Percentiles rank a stretch among this genome's conserved stretches.
Conservation (phyloP, 1,139 yeast genomes). For the Kluyveromyces marxianus region DNA sequence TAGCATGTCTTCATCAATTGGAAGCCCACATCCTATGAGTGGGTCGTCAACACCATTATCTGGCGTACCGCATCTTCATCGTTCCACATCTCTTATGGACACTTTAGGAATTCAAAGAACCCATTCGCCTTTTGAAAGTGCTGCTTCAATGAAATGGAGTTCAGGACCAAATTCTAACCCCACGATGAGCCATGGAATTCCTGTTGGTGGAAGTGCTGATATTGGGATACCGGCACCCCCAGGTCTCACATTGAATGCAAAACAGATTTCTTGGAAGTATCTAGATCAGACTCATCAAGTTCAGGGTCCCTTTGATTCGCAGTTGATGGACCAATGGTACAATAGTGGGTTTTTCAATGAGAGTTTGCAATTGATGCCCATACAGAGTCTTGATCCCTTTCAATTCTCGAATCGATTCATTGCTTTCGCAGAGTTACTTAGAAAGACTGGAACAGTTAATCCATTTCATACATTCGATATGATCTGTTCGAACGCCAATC, state of each 20-base stretch:
- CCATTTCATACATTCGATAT: conserved; percentile 25
- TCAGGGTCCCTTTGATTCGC: conserved; percentile 30
- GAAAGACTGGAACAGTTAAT: conserved; percentile 21
- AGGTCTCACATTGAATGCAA: conserved; percentile 1
- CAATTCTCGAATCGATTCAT: conserved; percentile 18
- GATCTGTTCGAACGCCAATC: conserved; percentile 6
- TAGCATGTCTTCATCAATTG: neutral
- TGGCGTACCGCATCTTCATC: conserved; percentile 5
- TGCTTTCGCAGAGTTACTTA: conserved; percentile 21
- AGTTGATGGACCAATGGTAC: conserved; percentile 28
- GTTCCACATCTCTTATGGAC: conserved; percentile 22
- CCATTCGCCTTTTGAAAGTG: conserved; percentile 8
- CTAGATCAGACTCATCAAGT: conserved; percentile 25
- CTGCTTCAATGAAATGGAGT: neutral
- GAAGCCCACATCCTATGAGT: conserved; percentile 3
- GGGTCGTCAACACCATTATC: conserved; percentile 7
- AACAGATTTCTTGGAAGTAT: conserved; percentile 25
- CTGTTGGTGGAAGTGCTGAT: neutral
- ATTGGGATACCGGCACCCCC: neutral
- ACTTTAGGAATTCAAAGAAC: conserved; percentile 18
- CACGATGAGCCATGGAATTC: too few relatives aligned
- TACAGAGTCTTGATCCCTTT: conserved; percentile 16
- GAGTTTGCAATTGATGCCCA: conserved; percentile 19
- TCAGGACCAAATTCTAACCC: too few relatives aligned
- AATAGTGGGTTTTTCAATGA: conserved; percentile 26